phyloP scores from a whole-genome alignment of 2,329 filamentous ascomycete species.

The Calonectria pseudoreteaudii region DNA sequence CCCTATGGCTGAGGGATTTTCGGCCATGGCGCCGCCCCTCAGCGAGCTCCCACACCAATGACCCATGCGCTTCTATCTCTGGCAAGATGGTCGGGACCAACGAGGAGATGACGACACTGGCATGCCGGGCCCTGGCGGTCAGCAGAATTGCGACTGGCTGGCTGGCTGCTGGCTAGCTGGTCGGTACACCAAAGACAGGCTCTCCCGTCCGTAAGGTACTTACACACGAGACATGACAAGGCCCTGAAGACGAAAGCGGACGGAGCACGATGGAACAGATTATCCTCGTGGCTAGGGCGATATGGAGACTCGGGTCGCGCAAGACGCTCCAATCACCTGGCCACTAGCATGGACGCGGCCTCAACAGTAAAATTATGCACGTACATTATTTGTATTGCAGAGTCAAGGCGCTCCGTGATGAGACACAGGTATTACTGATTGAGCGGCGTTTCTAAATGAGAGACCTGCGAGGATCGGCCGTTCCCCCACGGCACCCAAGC shows the following conservation, averaged over 20 bases:
- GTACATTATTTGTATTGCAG: not conserved
- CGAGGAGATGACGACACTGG: constrained; percentile 43
- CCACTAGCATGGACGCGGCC: constrained; percentile 25
- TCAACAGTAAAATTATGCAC: constrained; percentile 11
- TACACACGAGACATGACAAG: constrained; percentile 4
- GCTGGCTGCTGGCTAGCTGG: constrained; percentile 21
- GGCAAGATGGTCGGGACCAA: constrained; percentile 31
- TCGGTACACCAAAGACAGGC: not conserved
- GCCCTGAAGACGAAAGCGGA: not conserved
- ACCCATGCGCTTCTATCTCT: constrained; percentile 41
- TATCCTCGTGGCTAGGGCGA: constrained; percentile 29
- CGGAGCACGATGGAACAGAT: constrained; percentile 11
- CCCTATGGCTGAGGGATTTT: constrained; percentile 44
- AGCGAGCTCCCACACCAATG: constrained; percentile 27
- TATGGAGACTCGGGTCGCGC: constrained; percentile 16
- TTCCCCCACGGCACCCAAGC: constrained; percentile 22
- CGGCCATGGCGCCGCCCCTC: constrained; percentile 33
- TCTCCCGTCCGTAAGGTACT: not conserved
- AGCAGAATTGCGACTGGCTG: constrained; percentile 43
- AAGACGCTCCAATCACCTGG: constrained; percentile 16
- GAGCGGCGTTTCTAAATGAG: not conserved
- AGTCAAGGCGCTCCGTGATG: constrained; percentile 4
- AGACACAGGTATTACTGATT: constrained; percentile 14
- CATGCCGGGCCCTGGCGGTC: constrained; percentile 39
- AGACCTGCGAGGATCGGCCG: constrained; percentile 14